These are phyloP conservation scores for Cichorium intybus DNA, from an alignment of 140 eudicot genomes.

Conservation along the genomic window DNA sequence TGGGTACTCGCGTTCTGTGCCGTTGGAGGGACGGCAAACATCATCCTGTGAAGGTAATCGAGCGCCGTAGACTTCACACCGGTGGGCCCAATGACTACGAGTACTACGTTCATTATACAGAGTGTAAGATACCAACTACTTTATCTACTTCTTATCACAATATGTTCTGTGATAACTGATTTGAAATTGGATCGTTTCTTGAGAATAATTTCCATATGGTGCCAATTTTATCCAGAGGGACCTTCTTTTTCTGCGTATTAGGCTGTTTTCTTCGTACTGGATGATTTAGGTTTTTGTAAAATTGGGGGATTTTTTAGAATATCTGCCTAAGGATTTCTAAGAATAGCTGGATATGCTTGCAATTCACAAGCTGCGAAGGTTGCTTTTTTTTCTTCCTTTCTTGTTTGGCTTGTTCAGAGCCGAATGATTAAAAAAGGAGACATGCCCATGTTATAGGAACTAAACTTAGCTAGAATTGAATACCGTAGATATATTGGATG, in stretches of 20 bases:
- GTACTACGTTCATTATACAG: slow-evolving; percentile 94
- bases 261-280: not conserved
- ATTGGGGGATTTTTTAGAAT: slow-evolving; percentile 4
- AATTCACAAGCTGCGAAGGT: not conserved
- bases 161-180: not conserved
- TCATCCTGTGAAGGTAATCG: slow-evolving; percentile 96
- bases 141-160: not conserved
- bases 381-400: not conserved
- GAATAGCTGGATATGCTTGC: not conserved
- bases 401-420: not conserved
- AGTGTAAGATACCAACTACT: slow-evolving; percentile 48
- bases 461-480: not conserved
- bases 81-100: slow-evolving; percentile 80
- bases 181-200: not conserved
- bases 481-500: not conserved
- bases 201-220: not conserved
- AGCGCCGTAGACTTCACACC: slow-evolving; percentile 59
- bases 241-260: not conserved
- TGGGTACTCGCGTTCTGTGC: slow-evolving; percentile 88
- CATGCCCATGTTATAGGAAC: not conserved
- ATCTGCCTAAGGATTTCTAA: not conserved
- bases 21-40: slow-evolving; percentile 86
- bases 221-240: not conserved
- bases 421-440: too few relatives aligned
- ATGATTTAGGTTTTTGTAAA: slow-evolving; percentile 13